Conservation (phyloP, 139 green algal species). For the Microglena sp. region DNA sequence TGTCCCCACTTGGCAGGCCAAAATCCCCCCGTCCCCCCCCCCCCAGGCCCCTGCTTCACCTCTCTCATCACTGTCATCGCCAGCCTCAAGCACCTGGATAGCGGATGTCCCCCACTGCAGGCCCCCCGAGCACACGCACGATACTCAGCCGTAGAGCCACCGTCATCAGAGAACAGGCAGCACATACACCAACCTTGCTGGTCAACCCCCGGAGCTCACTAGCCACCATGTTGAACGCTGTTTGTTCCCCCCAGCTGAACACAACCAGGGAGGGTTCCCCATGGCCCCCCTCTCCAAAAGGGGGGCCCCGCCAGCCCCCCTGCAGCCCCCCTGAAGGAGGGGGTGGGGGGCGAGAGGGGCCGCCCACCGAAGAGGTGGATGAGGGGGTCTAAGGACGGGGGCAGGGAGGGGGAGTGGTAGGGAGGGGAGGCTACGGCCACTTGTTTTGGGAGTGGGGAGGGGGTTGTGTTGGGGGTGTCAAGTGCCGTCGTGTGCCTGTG, state of each 20-base stretch:
- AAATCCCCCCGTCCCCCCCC: not conserved
- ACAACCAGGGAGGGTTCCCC: slow-evolving; percentile 56
- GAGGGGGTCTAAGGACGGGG: no score
- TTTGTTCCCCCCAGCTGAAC: slow-evolving; percentile 93
- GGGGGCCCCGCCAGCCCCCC: no score
- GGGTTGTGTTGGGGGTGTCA: no score
- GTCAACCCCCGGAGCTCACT: slow-evolving; percentile 18
- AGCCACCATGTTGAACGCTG: slow-evolving; percentile 95
- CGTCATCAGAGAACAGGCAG: slow-evolving; percentile 95
- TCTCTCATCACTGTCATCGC: slow-evolving; percentile 81
- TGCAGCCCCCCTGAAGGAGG: no score
- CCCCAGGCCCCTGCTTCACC: slow-evolving; percentile 7
- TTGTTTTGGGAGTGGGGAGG: no score
- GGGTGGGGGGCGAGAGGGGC: no score
- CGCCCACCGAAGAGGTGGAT: no score
- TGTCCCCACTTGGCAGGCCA: no score
- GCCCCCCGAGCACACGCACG: slow-evolving; percentile 90
- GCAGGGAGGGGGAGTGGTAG: no score
- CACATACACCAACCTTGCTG: slow-evolving; percentile 65
- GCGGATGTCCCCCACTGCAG: slow-evolving; percentile 94
- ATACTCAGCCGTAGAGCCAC: slow-evolving; percentile 95
- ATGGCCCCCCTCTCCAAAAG: not conserved
- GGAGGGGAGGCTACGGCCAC: no score
- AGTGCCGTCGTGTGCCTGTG: no score
- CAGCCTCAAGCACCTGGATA: slow-evolving; percentile 92